Evolutionary conservation across 306 rosid genomes (phyloP).

Genomic region (Cicer yamashitae): DNA sequence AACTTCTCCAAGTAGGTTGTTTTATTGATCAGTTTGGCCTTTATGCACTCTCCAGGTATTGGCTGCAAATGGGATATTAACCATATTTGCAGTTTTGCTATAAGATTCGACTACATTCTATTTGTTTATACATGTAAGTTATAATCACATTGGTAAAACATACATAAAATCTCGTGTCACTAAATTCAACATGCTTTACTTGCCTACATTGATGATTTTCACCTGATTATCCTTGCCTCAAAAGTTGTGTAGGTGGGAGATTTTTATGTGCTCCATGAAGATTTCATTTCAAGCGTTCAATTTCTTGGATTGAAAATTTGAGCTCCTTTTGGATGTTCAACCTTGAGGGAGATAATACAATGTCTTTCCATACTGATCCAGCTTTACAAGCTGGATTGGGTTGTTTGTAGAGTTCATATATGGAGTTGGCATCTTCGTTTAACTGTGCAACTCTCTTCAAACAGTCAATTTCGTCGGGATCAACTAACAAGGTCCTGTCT

Average conservation of each 20-base stretch:
- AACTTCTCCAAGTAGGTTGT: conserved; percentile 20
- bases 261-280: conserved; percentile 23
- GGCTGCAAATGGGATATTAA: neutral
- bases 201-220: conserved; percentile 8
- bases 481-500: conserved; percentile 87
- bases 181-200: conserved; percentile 31
- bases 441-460: conserved; percentile 68
- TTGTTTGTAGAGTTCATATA: conserved; percentile 76
- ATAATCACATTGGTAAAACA: conserved; percentile 37
- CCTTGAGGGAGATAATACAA: conserved; percentile 90
- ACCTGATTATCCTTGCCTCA: conserved; percentile 30
- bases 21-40: conserved; percentile 20
- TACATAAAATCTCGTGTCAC: conserved; percentile 30
- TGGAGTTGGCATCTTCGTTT: conserved; percentile 70
- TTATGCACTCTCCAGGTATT: neutral
- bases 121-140: conserved; percentile 43
- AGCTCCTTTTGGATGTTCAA: conserved; percentile 87
- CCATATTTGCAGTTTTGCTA: conserved; percentile 3
- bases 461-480: conserved; percentile 90
- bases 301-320: conserved; percentile 82
- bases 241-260: conserved; percentile 13
- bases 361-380: conserved; percentile 95
- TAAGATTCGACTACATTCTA: conserved; percentile 33
- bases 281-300: conserved; percentile 59
- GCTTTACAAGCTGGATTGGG: conserved; percentile 79